Percentiles rank a stretch among this genome's conserved stretches.
These are phyloP conservation scores for Mediolabrus comicus DNA, from an alignment of 108 stramenopile genomes.

Conservation along the genomic window DNA sequence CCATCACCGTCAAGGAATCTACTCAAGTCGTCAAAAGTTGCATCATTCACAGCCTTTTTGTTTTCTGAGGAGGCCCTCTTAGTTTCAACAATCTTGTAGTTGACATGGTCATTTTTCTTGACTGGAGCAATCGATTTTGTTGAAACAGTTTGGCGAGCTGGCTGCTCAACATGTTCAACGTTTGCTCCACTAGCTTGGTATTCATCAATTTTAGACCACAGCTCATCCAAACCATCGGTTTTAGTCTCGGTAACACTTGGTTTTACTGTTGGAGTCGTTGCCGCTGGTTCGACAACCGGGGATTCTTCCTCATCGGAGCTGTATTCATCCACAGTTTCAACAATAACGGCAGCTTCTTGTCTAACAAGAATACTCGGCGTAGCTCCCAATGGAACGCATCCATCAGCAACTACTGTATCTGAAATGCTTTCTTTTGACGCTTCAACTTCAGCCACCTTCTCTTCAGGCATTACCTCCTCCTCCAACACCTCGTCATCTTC, in stretches of 20 bases:
- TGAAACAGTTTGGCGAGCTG: neutral
- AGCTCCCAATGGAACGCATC: neutral
- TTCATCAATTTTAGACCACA: constrained; percentile 7
- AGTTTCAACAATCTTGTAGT: neutral
- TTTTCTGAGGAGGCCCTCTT: neutral
- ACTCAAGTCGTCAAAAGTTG: neutral
- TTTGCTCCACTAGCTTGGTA: neutral
- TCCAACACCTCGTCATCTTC: neutral
- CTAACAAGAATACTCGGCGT: neutral
- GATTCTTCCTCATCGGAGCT: constrained; percentile 5
- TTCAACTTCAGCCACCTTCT: neutral
- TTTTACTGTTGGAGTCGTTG: neutral
- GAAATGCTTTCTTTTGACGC: neutral
- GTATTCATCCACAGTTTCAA: constrained; percentile 18
- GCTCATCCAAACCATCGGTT: neutral
- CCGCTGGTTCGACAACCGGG: neutral
- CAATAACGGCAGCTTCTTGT: neutral
- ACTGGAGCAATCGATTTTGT: neutral
- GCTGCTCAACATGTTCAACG: neutral
- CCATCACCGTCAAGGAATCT: neutral
- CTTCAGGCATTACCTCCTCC: neutral
- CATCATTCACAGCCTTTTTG: neutral
- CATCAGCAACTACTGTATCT: neutral
- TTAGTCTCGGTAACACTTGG: neutral
- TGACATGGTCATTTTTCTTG: constrained; percentile 1